Percentiles rank a stretch among this genome's conserved stretches.
Conservation (phyloP, 345 rosid genomes). For the Raphanus sativus region DNA sequence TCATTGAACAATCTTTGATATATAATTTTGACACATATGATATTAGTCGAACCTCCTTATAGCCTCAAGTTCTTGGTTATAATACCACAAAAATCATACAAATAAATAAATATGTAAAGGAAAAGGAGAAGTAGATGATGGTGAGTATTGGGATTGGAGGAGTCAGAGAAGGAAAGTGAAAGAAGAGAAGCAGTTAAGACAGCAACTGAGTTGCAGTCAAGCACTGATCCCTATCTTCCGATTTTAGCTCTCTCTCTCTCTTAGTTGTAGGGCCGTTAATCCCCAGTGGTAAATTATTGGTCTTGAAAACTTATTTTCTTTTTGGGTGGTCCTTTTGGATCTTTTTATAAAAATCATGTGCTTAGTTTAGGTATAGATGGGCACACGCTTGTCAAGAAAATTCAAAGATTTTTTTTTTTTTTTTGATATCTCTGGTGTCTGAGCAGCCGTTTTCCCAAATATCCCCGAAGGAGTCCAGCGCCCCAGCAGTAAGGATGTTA, state of each 20-base stretch:
- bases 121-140: slow-evolving; percentile 25
- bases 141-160: slow-evolving; percentile 38
- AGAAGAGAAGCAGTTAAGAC: slow-evolving; percentile 45
- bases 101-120: background rate
- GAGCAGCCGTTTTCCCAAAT: no score
- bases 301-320: slow-evolving; percentile 30
- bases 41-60: background rate
- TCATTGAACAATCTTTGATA: background rate
- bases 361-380: slow-evolving; percentile 34
- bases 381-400: slow-evolving; percentile 24
- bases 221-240: slow-evolving; percentile 43
- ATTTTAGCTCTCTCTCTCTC: slow-evolving; percentile 9
- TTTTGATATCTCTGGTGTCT: no score
- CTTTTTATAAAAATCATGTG: slow-evolving; percentile 25
- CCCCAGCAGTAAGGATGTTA: no score
- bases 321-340: slow-evolving; percentile 35
- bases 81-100: slow-evolving; percentile 9
- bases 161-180: slow-evolving; percentile 41
- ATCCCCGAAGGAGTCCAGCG: no score
- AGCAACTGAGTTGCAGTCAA: slow-evolving; percentile 47
- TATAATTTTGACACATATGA: background rate
- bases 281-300: slow-evolving; percentile 27
- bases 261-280: slow-evolving; percentile 27
- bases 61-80: slow-evolving; percentile 20
- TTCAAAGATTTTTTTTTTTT: no score